Conservation (phyloP, 2,329 filamentous ascomycete genomes). For the Epicoccum nigrum region DNA sequence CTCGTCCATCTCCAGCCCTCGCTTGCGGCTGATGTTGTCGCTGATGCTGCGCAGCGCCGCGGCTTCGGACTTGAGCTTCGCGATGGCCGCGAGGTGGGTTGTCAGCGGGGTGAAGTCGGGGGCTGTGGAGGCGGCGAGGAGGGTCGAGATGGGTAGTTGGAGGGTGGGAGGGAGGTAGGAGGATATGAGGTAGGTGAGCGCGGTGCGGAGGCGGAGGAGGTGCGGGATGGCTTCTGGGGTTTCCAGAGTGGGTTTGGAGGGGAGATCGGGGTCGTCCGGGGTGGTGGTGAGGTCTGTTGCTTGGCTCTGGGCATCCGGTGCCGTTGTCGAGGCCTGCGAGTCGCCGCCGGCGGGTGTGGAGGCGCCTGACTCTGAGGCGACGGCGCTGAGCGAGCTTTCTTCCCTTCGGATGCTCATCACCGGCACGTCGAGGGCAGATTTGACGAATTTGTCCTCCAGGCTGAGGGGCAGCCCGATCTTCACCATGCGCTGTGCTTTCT, state of each 20-base stretch:
- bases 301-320: slow-evolving; percentile 41
- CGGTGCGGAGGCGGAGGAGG: slow-evolving; percentile 69
- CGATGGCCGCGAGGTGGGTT: slow-evolving; percentile 70
- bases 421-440: slow-evolving; percentile 75
- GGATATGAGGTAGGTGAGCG: slow-evolving; percentile 68
- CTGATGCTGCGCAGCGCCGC: slow-evolving; percentile 69
- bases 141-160: slow-evolving; percentile 31
- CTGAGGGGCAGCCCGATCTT: slow-evolving; percentile 71
- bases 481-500: slow-evolving; percentile 75
- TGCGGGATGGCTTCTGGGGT: slow-evolving; percentile 55
- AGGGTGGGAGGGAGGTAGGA: slow-evolving; percentile 61
- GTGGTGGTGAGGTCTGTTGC: slow-evolving; percentile 20
- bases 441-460: slow-evolving; percentile 85
- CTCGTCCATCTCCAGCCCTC: slow-evolving; percentile 63
- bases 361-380: slow-evolving; percentile 25
- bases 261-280: slow-evolving; percentile 17
- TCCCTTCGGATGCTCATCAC: slow-evolving; percentile 71
- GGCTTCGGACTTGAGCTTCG: slow-evolving; percentile 73
- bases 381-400: slow-evolving; percentile 49
- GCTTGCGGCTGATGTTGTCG: slow-evolving; percentile 73
- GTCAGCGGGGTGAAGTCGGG: slow-evolving; percentile 75
- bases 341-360: slow-evolving; percentile 1
- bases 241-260: slow-evolving; percentile 22
- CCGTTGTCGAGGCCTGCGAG: slow-evolving; percentile 34
- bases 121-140: slow-evolving; percentile 51